Evolutionary conservation across 768 basidiomycete genomes (phyloP), one percentile per base, ranked within the genome.

Genomic region (Lepiota venenata): DNA sequence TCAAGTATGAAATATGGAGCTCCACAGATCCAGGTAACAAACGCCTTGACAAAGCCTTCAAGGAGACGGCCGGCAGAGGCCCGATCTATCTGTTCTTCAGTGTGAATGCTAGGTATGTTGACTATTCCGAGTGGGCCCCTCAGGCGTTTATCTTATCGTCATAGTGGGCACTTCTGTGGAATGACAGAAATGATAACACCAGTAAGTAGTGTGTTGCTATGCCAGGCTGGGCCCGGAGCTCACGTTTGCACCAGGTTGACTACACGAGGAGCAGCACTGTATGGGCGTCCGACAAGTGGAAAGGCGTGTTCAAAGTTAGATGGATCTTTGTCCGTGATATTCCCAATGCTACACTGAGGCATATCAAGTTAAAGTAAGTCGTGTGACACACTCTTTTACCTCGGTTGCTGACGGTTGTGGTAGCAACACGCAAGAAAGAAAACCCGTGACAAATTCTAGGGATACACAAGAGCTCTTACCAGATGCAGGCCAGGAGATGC

Each of bases 251-350:
- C 41, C 54, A 87, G 80, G 90, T 98, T 36, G 96, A 98, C 67
- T 95, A 98, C 68, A 88, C 90, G 4, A 82, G 88, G 55, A 93
- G 92, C 66, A 94, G 91, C 58, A 98, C 89, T 1, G 97, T 99
- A 16, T 99, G 97, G 97, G 95, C 95, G 1, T 95, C 95, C 32
- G 95, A 98, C 71, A 99, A 99, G 68, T 99, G 97, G 97, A 98
- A 99, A 70, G 97, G 97, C 20, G 93, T 98, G 49, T 97, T 99
- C 78, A 96, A 95, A 73, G 93, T 99, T 21, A 82, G 88, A 53
- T 98, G 97, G 97, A 86, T 98, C 58, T 98, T 93, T 66, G 94
- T 99, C 53, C 86, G 93, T 54, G 96, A 98, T 65, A 93, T 93
- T 47, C 93, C 93, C 21, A 95, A 95, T 63, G 82, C 90, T 59